Evolutionary conservation across 352 stramenopile species (phyloP), one percentile per base, ranked within the genome.

Genomic region (Globisporangium solare): DNA sequence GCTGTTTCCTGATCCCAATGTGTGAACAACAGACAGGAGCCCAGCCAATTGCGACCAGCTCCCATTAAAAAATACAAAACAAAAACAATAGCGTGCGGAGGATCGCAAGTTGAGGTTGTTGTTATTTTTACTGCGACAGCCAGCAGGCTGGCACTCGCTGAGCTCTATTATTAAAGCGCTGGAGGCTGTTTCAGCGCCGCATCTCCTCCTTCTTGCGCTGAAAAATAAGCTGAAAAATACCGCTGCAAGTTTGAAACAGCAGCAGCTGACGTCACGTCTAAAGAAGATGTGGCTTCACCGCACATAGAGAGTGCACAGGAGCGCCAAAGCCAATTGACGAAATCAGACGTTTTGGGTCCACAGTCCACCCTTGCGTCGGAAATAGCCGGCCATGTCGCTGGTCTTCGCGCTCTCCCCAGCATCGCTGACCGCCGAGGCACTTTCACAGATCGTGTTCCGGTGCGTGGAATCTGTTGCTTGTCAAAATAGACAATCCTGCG

Each of bases 291-390:
- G 39, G 39, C 39, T 43, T 43, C 39, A 43, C 10, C 39, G 39
- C 39, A n/a, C 39, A 43, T 43, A 43, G 39, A 43, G 39, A 15
- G 39, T 43, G 39, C 39, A 43, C 2, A 15, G 27, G 17, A 18
- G 39, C 39, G 10, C 39, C 13, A 43, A 43, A 43, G 39, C 3
- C 39, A 43, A 51, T 51, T 51, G 46, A 51, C 46, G 46, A 51
- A 51, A 51, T 51, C 46, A 22, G 46, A 22, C 46, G 46, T 51
- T 51, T 20, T 51, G 15, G 46, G 20, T 51, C 24, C 46, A 51
- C 46, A 51, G 42, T 22, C 17, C 42, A 47, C 17, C 42, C 17
- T 22, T 22, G 5, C 3, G 5, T 22, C 42, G 20, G 42, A 47
- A 47, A 47, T 47, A 47, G 17, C 11, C 17, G 42, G 42, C 20